Conservation (phyloP, 306 rosid genomes). For the Medicago arabica region DNA sequence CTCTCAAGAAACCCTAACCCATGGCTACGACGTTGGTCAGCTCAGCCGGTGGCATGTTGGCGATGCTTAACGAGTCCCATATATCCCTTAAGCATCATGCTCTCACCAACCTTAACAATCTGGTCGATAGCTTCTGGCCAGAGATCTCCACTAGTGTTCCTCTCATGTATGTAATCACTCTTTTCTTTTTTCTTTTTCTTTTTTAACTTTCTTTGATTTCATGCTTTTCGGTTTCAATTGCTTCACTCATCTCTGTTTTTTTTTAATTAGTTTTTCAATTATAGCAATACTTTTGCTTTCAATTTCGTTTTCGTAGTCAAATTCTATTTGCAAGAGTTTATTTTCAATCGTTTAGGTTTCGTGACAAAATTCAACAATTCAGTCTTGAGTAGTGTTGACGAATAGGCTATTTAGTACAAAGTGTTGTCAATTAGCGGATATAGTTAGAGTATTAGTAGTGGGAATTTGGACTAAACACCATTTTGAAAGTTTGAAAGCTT, state of each 20-base stretch:
- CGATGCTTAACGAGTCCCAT: constrained; percentile 90
- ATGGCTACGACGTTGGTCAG: constrained; percentile 82
- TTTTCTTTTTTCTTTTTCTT: too few species aligned
- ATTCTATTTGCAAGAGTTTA: constrained; percentile 1
- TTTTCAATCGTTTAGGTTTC: too few species aligned
- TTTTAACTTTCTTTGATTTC: neutral
- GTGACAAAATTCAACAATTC: neutral
- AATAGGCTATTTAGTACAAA: too few species aligned
- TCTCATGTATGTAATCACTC: constrained; percentile 77
- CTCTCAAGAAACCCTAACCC: constrained; percentile 23
- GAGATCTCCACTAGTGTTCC: constrained; percentile 99
- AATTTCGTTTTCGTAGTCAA: constrained; percentile 9
- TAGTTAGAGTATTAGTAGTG: too few species aligned
- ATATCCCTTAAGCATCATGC: constrained; percentile 88
- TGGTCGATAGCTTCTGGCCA: constrained; percentile 94
- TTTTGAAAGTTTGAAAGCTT: constrained; percentile 2
- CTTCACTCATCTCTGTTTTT: neutral
- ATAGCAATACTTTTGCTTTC: neutral
- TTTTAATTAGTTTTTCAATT: neutral
- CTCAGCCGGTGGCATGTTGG: constrained; percentile 94
- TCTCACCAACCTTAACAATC: constrained; percentile 85
- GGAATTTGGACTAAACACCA: too few species aligned
- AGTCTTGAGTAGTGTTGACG: neutral
- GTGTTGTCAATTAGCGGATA: too few species aligned
- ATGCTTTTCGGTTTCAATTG: constrained; percentile 22